A percentile compares a stretch with the other conserved stretches of the same genome.
phyloP scores from a whole-genome alignment of 805 yeast species.

The Candida mattraensis region DNA sequence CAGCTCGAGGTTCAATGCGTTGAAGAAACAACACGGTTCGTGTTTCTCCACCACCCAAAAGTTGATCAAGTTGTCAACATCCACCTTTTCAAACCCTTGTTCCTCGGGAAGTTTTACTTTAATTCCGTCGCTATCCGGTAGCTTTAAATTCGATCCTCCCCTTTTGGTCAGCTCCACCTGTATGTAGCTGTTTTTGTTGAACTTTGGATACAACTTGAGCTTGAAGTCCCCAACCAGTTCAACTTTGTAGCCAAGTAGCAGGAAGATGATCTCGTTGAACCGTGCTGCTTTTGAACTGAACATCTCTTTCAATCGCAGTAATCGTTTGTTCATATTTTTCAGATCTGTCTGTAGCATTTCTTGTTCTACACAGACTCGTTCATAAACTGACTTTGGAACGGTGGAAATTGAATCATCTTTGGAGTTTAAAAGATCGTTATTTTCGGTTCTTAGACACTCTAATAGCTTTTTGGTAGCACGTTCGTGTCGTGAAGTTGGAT shows the following conservation, averaged over 20 bases:
- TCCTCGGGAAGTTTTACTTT: slow-evolving; percentile 31
- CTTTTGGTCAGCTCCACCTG: slow-evolving; percentile 19
- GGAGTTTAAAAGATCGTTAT: slow-evolving; percentile 46
- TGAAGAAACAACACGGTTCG: slow-evolving; percentile 75
- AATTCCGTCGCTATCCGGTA: slow-evolving; percentile 12
- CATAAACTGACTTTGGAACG: slow-evolving; percentile 64
- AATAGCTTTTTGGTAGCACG: slow-evolving; percentile 53
- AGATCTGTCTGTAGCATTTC: slow-evolving; percentile 46
- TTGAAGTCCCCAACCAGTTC: slow-evolving; percentile 62
- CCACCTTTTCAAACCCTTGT: slow-evolving; percentile 51
- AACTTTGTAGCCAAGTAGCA: slow-evolving; percentile 69
- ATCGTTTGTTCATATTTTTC: slow-evolving; percentile 50
- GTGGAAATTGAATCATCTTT: slow-evolving; percentile 14
- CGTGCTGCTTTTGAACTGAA: slow-evolving; percentile 69
- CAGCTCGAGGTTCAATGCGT: slow-evolving; percentile 68
- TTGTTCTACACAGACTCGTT: slow-evolving; percentile 57
- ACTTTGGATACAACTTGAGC: slow-evolving; percentile 44
- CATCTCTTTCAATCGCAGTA: slow-evolving; percentile 52
- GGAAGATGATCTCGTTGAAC: slow-evolving; percentile 63
- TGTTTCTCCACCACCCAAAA: slow-evolving; percentile 68
- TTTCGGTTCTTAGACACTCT: slow-evolving; percentile 55
- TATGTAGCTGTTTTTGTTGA: slow-evolving; percentile 23
- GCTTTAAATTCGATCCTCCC: slow-evolving; percentile 7
- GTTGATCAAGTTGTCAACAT: slow-evolving; percentile 54
- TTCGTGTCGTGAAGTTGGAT: slow-evolving; percentile 66